phyloP scores from a whole-genome alignment of 2,329 filamentous ascomycete genomes.

The Cladosporium sp. region DNA sequence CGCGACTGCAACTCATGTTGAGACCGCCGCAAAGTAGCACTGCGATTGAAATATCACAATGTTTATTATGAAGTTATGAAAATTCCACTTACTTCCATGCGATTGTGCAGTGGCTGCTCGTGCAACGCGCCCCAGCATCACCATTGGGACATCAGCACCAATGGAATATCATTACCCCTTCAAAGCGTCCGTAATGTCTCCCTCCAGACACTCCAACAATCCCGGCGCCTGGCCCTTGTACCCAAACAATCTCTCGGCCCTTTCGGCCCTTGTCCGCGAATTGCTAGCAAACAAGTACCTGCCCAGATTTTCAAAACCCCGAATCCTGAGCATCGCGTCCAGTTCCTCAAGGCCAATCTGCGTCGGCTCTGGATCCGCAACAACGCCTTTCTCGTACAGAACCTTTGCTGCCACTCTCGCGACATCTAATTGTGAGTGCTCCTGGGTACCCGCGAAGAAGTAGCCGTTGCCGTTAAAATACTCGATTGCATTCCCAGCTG shows the following conservation, averaged over 20 bases:
- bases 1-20: background rate
- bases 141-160: no score
- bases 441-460: conserved; percentile 42
- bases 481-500: conserved; percentile 15
- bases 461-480: conserved; percentile 35
- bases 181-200: no score
- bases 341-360: conserved; percentile 25
- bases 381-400: conserved; percentile 24
- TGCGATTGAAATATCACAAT: no score
- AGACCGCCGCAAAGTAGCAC: background rate
- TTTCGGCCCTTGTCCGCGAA: conserved; percentile 48
- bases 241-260: conserved; percentile 51
- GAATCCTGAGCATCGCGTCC: conserved; percentile 23
- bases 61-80: no score
- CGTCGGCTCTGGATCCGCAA: conserved; percentile 24
- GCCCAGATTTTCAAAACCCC: no score
- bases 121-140: no score
- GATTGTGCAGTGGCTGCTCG: no score
- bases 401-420: conserved; percentile 24
- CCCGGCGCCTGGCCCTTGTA: conserved; percentile 51
- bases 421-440: conserved; percentile 28
- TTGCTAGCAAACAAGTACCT: conserved; percentile 49
- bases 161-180: no score
- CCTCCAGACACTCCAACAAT: no score
- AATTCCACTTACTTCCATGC: no score